These are phyloP conservation scores for Pelargonium fulgidum DNA, from an alignment of 441 rosid species.

Conservation along the genomic window DNA sequence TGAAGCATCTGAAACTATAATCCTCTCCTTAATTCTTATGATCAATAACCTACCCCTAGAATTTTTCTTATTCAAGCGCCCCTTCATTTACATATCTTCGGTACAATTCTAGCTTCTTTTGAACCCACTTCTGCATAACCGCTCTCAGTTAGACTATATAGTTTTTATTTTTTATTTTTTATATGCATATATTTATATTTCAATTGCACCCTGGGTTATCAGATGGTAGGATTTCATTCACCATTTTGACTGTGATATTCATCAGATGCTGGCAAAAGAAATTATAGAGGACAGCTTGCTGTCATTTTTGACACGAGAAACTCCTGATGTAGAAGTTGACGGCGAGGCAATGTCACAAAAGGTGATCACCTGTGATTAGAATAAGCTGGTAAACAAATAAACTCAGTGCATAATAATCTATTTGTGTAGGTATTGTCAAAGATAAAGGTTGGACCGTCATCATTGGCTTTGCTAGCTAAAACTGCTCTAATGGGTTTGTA, in stretches of 20 bases:
- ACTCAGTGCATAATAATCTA: constrained; percentile 22
- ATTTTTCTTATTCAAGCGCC: too few relatives aligned
- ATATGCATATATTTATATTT: too few relatives aligned
- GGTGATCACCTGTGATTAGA: constrained; percentile 34
- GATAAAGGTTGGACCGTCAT: constrained; percentile 73
- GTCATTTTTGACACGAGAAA: constrained; percentile 62
- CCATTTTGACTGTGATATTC: constrained; percentile 21
- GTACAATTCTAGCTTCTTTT: too few relatives aligned
- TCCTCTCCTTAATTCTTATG: too few relatives aligned
- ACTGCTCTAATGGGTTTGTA: constrained; percentile 73
- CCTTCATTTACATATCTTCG: too few relatives aligned
- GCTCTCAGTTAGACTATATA: too few relatives aligned
- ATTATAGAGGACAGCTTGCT: constrained; percentile 80
- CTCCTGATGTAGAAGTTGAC: constrained; percentile 42
- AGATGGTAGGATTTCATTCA: constrained; percentile 12
- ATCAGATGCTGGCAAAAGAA: constrained; percentile 87
- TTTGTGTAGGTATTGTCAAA: constrained; percentile 59
- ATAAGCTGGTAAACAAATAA: constrained; percentile 12
- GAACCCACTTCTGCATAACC: too few relatives aligned
- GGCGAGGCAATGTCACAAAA: constrained; percentile 42
- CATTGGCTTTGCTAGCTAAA: constrained; percentile 79
- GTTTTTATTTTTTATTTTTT: too few relatives aligned
- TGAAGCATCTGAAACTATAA: too few relatives aligned
- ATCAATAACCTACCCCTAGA: too few relatives aligned
- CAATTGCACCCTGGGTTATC: neutral